A percentile compares a stretch with the other conserved stretches of the same genome.
Evolutionary conservation across 1,284 basidiomycete genomes (phyloP).

Genomic region (Trichosporon ovoides): DNA sequence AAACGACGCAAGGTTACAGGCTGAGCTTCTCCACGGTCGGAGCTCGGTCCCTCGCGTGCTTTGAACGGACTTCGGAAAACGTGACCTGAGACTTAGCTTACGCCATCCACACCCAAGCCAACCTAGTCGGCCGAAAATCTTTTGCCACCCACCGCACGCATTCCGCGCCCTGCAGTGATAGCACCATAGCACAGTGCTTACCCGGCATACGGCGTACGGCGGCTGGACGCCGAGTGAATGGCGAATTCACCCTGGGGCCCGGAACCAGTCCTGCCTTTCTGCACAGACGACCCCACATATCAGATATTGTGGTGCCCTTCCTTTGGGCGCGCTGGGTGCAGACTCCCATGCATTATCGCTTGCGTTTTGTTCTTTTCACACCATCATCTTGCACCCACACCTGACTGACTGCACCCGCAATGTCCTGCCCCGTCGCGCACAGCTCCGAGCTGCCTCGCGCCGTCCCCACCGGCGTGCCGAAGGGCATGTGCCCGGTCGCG

Average conservation of each 20-base stretch:
- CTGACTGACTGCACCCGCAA: background rate
- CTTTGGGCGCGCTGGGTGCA: background rate
- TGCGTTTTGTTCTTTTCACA: background rate
- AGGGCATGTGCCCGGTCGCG: constrained; percentile 2
- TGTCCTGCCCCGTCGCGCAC: constrained; percentile 2
- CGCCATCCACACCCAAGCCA: background rate
- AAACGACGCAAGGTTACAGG: too few relatives aligned
- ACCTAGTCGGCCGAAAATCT: background rate
- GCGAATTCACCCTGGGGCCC: too few relatives aligned
- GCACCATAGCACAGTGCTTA: background rate
- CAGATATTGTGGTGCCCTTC: background rate
- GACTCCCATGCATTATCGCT: background rate
- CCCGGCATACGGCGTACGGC: background rate
- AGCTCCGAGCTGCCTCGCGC: background rate
- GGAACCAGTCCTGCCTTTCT: too few relatives aligned
- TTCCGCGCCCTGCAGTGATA: background rate
- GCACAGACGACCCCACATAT: too few relatives aligned
- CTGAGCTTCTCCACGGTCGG: too few relatives aligned
- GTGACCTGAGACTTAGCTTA: too few relatives aligned
- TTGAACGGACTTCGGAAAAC: too few relatives aligned
- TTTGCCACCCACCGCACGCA: constrained; percentile 1
- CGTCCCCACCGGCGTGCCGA: background rate
- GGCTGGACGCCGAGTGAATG: too few relatives aligned
- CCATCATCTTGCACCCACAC: background rate
- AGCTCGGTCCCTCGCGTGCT: too few relatives aligned